A percentile compares a stretch with the other conserved stretches of the same genome.
Evolutionary conservation across 2,329 filamentous ascomycete genomes (phyloP).

Genomic region (Alternaria solani): DNA sequence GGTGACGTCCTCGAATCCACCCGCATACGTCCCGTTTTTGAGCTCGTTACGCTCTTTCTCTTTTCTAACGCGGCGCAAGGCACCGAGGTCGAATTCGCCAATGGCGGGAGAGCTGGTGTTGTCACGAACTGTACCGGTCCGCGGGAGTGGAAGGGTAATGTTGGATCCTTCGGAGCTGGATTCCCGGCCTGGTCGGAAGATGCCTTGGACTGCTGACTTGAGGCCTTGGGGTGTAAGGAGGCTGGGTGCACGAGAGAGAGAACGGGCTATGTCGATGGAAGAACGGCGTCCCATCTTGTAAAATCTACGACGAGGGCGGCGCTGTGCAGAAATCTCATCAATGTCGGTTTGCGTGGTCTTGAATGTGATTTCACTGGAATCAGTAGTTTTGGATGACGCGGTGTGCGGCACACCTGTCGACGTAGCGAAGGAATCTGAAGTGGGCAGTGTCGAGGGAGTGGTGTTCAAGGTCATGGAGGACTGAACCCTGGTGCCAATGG

Average conservation of each 20-base stretch:
- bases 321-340: constrained; percentile 33
- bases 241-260: constrained; percentile 24
- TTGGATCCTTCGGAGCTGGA: constrained; percentile 45
- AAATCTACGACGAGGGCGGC: constrained; percentile 36
- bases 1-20: constrained; percentile 23
- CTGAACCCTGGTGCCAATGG: constrained; percentile 35
- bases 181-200: constrained; percentile 40
- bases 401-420: constrained; percentile 23
- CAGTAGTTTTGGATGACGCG: constrained; percentile 24
- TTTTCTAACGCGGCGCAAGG: constrained; percentile 34
- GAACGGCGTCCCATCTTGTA: constrained; percentile 39
- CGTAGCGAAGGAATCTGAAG: constrained; percentile 16
- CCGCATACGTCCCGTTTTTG: constrained; percentile 24
- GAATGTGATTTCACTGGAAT: constrained; percentile 39
- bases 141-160: constrained; percentile 42
- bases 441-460: constrained; percentile 16
- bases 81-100: constrained; percentile 39
- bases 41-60: constrained; percentile 39
- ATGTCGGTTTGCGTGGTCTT: constrained; percentile 44
- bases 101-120: constrained; percentile 12
- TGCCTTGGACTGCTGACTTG: constrained; percentile 38
- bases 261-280: constrained; percentile 30
- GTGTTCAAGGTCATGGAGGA: constrained; percentile 7
- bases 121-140: constrained; percentile 36
- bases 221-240: constrained; percentile 36